A percentile compares a stretch with the other conserved stretches of the same genome.
These are phyloP conservation scores for Orbilia brochopaga DNA, from an alignment of 2,329 filamentous ascomycete genomes.

Conservation along the genomic window DNA sequence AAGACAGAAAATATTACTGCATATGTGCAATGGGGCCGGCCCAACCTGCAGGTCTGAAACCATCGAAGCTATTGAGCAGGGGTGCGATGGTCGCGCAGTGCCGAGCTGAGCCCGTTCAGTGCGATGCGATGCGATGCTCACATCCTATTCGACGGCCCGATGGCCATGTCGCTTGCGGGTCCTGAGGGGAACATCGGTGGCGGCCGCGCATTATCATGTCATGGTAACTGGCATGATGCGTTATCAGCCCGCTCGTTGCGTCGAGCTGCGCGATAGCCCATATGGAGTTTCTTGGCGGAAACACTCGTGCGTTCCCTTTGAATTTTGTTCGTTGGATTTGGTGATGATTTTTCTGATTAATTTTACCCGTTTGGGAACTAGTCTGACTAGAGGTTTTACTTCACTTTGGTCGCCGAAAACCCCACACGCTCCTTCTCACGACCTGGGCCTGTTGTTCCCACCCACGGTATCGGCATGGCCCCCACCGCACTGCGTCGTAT, in stretches of 20 bases:
- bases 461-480: constrained; percentile 13
- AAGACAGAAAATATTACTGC: neutral
- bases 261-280: neutral
- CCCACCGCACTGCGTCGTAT: neutral
- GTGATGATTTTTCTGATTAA: neutral
- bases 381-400: constrained; percentile 4
- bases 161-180: constrained; percentile 1
- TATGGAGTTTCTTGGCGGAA: constrained; percentile 5
- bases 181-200: neutral
- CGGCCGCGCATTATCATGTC: neutral
- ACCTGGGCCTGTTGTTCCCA: constrained; percentile 14
- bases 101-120: constrained; percentile 11
- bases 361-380: constrained; percentile 38
- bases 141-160: constrained; percentile 18
- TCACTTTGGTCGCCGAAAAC: constrained; percentile 42
- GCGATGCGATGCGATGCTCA: constrained; percentile 28
- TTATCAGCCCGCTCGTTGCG: constrained; percentile 1
- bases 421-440: neutral
- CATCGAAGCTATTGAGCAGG: constrained; percentile 7
- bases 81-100: neutral
- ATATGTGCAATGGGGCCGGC: neutral
- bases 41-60: constrained; percentile 31
- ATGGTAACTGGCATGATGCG: neutral
- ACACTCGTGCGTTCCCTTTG: neutral
- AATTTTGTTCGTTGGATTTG: too few species aligned